Evolutionary conservation across 2,329 filamentous ascomycete species (phyloP).

Genomic region (Fusarium liriodendri): DNA sequence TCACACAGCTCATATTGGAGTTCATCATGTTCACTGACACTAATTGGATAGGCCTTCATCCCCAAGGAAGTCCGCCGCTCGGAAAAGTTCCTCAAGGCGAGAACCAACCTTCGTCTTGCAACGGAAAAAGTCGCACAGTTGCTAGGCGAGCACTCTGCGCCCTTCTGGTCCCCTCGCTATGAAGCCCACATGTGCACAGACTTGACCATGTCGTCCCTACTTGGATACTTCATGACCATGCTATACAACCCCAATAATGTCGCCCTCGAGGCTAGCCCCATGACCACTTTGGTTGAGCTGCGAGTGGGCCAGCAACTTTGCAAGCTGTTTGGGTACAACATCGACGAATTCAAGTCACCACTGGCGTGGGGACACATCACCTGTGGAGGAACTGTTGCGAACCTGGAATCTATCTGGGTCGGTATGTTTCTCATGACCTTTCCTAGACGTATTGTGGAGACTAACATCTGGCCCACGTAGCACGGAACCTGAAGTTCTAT

Average conservation of each 20-base stretch:
- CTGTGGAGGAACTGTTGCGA: conserved; percentile 58
- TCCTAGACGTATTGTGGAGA: not conserved
- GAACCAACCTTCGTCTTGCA: conserved; percentile 48
- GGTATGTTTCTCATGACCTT: conserved; percentile 25
- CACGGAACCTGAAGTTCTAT: conserved; percentile 61
- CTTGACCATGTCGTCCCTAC: conserved; percentile 54
- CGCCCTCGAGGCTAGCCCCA: conserved; percentile 57
- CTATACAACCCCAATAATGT: conserved; percentile 63
- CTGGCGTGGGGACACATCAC: conserved; percentile 58
- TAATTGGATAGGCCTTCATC: conserved; percentile 48
- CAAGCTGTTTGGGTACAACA: conserved; percentile 58
- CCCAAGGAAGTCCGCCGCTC: conserved; percentile 49
- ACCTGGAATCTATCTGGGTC: conserved; percentile 60
- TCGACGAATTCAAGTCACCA: conserved; percentile 41
- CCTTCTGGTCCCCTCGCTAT: conserved; percentile 60
- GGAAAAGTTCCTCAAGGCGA: conserved; percentile 47
- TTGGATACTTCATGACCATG: conserved; percentile 63
- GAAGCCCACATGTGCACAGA: conserved; percentile 60
- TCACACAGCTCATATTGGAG: not conserved
- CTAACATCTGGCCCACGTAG: conserved; percentile 39
- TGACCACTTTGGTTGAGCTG: conserved; percentile 57
- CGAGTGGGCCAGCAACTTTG: conserved; percentile 59
- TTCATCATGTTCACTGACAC: not conserved
- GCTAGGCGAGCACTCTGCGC: conserved; percentile 56
- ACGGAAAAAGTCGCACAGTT: conserved; percentile 50